Conservation (phyloP, 208 protist genomes). For the Leishmania aethiopica region DNA sequence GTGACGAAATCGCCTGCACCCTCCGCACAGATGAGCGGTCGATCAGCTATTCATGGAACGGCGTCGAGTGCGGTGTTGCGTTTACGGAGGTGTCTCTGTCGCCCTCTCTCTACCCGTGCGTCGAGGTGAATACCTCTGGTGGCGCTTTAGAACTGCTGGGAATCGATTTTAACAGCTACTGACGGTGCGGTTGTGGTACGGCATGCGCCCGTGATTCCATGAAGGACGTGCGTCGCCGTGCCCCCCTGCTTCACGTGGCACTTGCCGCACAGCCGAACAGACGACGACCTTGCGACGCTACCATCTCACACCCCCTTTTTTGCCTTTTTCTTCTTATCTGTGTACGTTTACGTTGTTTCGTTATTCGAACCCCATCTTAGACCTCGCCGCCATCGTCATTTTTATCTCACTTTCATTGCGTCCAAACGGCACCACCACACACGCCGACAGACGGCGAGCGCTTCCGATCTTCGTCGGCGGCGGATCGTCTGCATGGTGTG, state of each 20-base stretch:
- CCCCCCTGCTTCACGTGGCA: no score
- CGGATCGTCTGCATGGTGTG: not conserved
- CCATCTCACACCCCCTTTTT: not conserved
- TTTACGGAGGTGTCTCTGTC: conserved; percentile 35
- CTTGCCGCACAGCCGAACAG: no score
- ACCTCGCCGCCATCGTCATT: not conserved
- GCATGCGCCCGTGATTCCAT: not conserved
- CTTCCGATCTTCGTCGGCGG: not conserved
- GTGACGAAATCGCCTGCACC: conserved; percentile 50
- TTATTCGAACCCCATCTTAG: not conserved
- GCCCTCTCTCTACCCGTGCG: conserved; percentile 51
- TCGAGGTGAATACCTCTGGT: conserved; percentile 55
- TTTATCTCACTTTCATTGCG: not conserved
- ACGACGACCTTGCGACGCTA: not conserved
- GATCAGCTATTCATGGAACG: conserved; percentile 46
- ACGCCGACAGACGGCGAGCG: not conserved
- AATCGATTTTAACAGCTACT: not conserved
- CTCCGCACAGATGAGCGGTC: conserved; percentile 28
- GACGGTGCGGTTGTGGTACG: not conserved
- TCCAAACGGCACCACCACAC: no score
- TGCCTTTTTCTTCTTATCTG: conserved; percentile 2
- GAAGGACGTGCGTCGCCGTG: not conserved
- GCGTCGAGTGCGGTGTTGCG: conserved; percentile 52
- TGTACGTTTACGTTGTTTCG: not conserved
- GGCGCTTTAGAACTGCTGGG: conserved; percentile 49